phyloP scores from a whole-genome alignment of 768 basidiomycete species.

The Rhizopogon rudus region DNA sequence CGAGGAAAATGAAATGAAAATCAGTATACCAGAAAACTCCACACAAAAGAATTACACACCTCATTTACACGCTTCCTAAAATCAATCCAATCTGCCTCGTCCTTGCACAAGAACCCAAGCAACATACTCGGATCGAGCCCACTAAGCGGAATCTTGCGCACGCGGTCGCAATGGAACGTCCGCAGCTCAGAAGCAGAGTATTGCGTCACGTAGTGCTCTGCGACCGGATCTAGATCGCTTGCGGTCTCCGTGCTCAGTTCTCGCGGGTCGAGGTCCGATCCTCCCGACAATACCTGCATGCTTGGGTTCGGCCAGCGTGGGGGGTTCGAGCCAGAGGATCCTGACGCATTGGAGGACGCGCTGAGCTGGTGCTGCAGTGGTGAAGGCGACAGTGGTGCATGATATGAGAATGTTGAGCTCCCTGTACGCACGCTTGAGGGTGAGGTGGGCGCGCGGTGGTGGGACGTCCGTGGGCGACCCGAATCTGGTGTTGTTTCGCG shows the following conservation, averaged over 20 bases:
- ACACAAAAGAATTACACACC: constrained; percentile 39
- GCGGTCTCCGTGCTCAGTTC: constrained; percentile 29
- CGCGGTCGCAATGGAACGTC: constrained; percentile 95
- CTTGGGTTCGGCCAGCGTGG: constrained; percentile 25
- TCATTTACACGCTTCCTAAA: constrained; percentile 66
- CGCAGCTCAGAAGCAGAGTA: constrained; percentile 71
- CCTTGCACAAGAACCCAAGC: constrained; percentile 82
- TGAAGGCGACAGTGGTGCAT: constrained; percentile 56
- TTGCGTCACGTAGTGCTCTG: constrained; percentile 64
- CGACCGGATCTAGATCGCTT: constrained; percentile 37
- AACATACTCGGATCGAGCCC: constrained; percentile 97
- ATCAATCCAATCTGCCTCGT: constrained; percentile 84
- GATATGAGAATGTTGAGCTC: constrained; percentile 49
- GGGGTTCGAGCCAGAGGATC: constrained; percentile 24
- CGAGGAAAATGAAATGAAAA: background rate
- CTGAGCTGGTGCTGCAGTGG: constrained; percentile 65
- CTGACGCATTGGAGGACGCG: constrained; percentile 26
- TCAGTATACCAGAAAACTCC: constrained; percentile 3
- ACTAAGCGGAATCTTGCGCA: constrained; percentile 89
- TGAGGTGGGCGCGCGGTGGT: constrained; percentile 38
- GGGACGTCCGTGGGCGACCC: constrained; percentile 14
- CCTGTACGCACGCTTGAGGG: constrained; percentile 49
- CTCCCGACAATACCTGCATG: constrained; percentile 15
- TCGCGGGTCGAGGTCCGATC: constrained; percentile 31
- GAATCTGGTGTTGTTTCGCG: constrained; percentile 28